A percentile compares a stretch with the other conserved stretches of the same genome.
These are phyloP conservation scores for Boletus patriciae DNA, from an alignment of 768 basidiomycete genomes.

Conservation along the genomic window DNA sequence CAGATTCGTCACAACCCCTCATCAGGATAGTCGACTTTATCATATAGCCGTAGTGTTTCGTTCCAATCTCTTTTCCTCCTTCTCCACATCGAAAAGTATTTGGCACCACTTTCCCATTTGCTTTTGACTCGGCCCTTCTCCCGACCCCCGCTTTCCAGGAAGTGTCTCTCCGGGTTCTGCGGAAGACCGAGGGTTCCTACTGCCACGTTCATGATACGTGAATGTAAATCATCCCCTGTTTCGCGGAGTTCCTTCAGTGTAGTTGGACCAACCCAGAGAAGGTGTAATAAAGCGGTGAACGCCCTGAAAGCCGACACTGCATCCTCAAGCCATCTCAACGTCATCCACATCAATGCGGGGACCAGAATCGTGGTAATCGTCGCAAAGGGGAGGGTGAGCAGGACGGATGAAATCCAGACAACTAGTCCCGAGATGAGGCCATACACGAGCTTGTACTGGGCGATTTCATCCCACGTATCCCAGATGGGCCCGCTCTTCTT, in stretches of 20 bases:
- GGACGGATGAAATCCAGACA: constrained; percentile 57
- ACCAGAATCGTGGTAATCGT: constrained; percentile 57
- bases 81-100: constrained; percentile 78
- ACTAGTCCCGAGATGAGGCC: constrained; percentile 71
- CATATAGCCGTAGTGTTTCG: constrained; percentile 78
- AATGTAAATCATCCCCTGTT: constrained; percentile 56
- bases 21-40: constrained; percentile 78
- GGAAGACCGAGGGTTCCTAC: constrained; percentile 60
- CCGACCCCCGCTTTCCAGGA: constrained; percentile 53
- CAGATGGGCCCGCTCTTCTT: constrained; percentile 80
- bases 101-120: constrained; percentile 65
- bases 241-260: constrained; percentile 55
- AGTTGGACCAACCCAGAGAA: constrained; percentile 61
- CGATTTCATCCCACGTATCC: constrained; percentile 89
- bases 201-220: constrained; percentile 67
- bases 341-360: constrained; percentile 85
- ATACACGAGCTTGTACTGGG: constrained; percentile 84
- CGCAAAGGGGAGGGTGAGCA: constrained; percentile 64
- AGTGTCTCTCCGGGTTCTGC: constrained; percentile 65
- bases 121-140: constrained; percentile 70
- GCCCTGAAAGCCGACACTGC: constrained; percentile 79
- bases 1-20: constrained; percentile 35
- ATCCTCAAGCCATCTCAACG: constrained; percentile 86
- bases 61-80: constrained; percentile 89
- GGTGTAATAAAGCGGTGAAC: constrained; percentile 55